Conservation (phyloP, 73 alveolate genomes). For the Breviolum minutum region DNA sequence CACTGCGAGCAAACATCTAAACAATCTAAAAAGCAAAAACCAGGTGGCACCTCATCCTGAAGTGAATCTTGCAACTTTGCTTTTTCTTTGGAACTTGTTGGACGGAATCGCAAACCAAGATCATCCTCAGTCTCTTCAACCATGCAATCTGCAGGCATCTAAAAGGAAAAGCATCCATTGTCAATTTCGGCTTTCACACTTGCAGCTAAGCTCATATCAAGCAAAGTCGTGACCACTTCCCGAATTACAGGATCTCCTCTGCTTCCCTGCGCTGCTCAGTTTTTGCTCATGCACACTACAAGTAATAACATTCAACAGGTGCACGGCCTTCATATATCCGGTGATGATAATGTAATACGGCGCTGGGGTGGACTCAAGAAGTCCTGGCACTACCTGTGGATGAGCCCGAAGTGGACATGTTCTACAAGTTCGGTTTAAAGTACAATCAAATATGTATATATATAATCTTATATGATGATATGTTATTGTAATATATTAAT, state of each 20-base stretch:
- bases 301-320: not conserved
- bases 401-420: not conserved
- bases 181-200: not conserved
- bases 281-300: not conserved
- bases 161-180: not conserved
- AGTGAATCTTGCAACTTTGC: not conserved
- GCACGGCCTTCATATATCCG: slow-evolving; percentile 25
- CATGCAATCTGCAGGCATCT: not conserved
- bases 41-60: not conserved
- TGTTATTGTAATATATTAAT: too few relatives aligned
- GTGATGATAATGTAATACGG: slow-evolving; percentile 38
- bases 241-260: slow-evolving; percentile 16
- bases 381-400: slow-evolving; percentile 58
- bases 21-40: not conserved
- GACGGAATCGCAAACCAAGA: slow-evolving; percentile 26
- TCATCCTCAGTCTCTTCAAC: not conserved
- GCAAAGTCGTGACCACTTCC: not conserved
- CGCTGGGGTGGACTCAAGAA: slow-evolving; percentile 28
- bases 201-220: not conserved
- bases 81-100: not conserved
- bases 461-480: too few relatives aligned
- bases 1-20: not conserved
- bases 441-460: too few relatives aligned
- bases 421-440: not conserved
- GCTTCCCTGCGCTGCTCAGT: not conserved